phyloP scores from a whole-genome alignment of 2,329 filamentous ascomycete species.

The Xylaria hypoxylon region DNA sequence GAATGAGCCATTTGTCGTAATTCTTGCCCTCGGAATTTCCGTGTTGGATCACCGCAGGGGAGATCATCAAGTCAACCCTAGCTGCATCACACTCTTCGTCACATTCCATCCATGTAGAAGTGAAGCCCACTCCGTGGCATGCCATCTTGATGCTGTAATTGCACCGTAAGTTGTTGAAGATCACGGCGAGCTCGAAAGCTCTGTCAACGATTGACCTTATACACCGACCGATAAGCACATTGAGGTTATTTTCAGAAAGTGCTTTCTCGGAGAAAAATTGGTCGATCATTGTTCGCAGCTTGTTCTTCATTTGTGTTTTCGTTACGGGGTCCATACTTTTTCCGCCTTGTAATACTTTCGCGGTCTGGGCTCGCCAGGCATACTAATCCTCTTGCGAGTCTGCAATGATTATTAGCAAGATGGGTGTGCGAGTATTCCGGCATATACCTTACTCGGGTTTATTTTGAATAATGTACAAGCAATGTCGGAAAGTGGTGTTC shows the following conservation, averaged over 20 bases:
- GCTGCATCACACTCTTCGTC: neutral
- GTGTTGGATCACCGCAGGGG: conserved; percentile 8
- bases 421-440: neutral
- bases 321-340: neutral
- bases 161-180: conserved; percentile 31
- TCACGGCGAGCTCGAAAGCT: conserved; percentile 22
- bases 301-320: neutral
- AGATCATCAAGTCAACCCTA: conserved; percentile 21
- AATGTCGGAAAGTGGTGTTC: neutral
- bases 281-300: neutral
- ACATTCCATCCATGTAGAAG: conserved; percentile 7
- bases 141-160: neutral
- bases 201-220: conserved; percentile 13
- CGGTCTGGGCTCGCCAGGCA: conserved; percentile 23
- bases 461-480: neutral
- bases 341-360: neutral
- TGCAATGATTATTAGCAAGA: neutral
- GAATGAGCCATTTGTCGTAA: conserved; percentile 17
- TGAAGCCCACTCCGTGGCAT: neutral
- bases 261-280: neutral
- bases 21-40: conserved; percentile 23
- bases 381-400: neutral
- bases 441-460: neutral
- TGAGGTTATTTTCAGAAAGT: neutral
- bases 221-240: neutral